phyloP scores from a whole-genome alignment of 495 filamentous ascomycete genomes.

The Penicillium cinerascens region DNA sequence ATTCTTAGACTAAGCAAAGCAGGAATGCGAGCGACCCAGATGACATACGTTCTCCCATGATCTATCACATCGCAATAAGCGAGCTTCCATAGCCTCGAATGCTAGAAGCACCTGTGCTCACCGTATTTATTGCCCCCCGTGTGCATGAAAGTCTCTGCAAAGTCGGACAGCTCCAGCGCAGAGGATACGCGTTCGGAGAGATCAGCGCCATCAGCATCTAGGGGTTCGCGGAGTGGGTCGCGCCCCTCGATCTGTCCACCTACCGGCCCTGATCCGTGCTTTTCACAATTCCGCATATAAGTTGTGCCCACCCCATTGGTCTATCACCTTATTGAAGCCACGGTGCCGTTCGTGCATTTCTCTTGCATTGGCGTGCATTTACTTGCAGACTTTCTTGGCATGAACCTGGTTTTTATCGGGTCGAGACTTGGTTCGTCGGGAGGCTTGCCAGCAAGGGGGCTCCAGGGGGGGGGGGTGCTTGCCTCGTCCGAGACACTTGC shows the following conservation, averaged over 20 bases:
- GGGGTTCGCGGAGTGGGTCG: constrained; percentile 11
- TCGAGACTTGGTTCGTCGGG: not conserved
- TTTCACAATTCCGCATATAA: not conserved
- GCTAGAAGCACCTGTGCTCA: not conserved
- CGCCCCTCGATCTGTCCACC: constrained; percentile 17
- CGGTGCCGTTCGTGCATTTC: constrained; percentile 6
- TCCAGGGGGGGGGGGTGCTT: too few relatives aligned
- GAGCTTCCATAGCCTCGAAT: not conserved
- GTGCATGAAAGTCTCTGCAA: not conserved
- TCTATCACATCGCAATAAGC: constrained; percentile 10
- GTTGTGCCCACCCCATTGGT: not conserved
- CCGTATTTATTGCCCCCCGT: not conserved
- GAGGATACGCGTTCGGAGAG: constrained; percentile 7
- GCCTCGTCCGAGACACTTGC: too few relatives aligned
- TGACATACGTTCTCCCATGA: constrained; percentile 1
- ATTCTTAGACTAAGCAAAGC: not conserved
- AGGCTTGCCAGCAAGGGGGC: constrained; percentile 3
- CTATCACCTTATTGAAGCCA: not conserved
- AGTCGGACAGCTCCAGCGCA: constrained; percentile 1
- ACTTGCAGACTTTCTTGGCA: constrained; percentile 12
- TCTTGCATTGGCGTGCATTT: not conserved
- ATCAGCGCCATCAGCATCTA: constrained; percentile 16
- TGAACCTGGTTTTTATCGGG: constrained; percentile 11
- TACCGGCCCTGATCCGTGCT: constrained; percentile 1
- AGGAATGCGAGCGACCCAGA: constrained; percentile 11